Evolutionary conservation across 2,329 filamentous ascomycete species (phyloP).

Genomic region (Dothideomycetidae sp.): DNA sequence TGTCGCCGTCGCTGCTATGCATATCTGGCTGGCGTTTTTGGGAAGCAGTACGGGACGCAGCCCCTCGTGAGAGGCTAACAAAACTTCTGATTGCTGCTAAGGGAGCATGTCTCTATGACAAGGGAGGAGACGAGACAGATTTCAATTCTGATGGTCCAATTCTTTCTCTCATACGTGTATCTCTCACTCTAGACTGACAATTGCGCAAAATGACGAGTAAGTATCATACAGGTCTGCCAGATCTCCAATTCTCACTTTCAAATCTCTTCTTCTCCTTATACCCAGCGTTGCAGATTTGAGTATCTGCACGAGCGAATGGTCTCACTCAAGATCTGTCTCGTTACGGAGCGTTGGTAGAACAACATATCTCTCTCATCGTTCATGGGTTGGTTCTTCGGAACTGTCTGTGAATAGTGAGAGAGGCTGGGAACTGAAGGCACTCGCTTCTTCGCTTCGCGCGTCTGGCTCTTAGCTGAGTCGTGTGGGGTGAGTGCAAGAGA

Average conservation of each 20-base stretch:
- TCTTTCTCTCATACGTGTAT: conserved; percentile 5
- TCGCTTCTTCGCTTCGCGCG: conserved; percentile 11
- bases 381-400: conserved; percentile 8
- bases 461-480: conserved; percentile 16
- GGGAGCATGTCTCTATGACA: too few species aligned
- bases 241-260: neutral
- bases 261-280: too few species aligned
- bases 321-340: conserved; percentile 23
- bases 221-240: too few species aligned
- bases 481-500: conserved; percentile 25
- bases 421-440: conserved; percentile 23
- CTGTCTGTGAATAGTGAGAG: too few species aligned
- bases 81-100: too few species aligned
- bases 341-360: conserved; percentile 36
- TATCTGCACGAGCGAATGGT: conserved; percentile 27
- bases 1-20: too few species aligned
- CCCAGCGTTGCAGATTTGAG: conserved; percentile 32
- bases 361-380: conserved; percentile 11
- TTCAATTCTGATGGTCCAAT: neutral
- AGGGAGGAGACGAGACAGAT: too few species aligned
- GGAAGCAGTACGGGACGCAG: too few species aligned
- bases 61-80: too few species aligned
- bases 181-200: too few species aligned
- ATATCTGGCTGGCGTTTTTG: too few species aligned
- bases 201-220: too few species aligned